Conservation (phyloP, 805 yeast genomes). For the Suhomyces vadensis region DNA sequence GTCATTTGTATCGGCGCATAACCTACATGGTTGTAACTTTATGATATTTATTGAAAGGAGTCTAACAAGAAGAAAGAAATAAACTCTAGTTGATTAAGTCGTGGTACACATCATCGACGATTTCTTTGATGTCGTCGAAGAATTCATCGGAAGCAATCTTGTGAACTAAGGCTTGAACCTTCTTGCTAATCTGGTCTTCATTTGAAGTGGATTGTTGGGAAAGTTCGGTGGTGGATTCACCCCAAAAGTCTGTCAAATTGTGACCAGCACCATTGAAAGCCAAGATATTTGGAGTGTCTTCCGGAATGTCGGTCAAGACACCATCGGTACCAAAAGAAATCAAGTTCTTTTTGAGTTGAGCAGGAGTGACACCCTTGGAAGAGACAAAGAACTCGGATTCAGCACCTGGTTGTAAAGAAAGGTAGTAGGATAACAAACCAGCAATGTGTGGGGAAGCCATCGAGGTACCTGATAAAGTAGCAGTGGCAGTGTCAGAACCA, state of each 20-base stretch:
- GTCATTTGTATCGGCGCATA: too few relatives aligned
- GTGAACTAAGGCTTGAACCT: constrained; percentile 23
- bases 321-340: constrained; percentile 53
- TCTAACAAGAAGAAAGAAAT: background rate
- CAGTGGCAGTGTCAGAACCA: constrained; percentile 51
- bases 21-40: too few relatives aligned
- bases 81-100: constrained; percentile 6
- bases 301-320: constrained; percentile 45
- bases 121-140: constrained; percentile 25
- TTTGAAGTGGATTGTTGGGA: background rate
- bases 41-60: background rate
- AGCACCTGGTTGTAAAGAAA: constrained; percentile 55
- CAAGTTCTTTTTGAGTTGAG: constrained; percentile 54
- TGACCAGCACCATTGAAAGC: constrained; percentile 64
- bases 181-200: constrained; percentile 11
- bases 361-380: constrained; percentile 49
- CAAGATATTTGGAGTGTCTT: constrained; percentile 55
- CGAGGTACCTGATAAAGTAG: constrained; percentile 59
- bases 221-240: constrained; percentile 15
- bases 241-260: constrained; percentile 55
- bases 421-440: constrained; percentile 56
- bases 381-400: constrained; percentile 47
- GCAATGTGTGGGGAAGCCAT: constrained; percentile 65
- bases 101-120: constrained; percentile 30
- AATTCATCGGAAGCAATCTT: constrained; percentile 22